Base-by-base conservation (phyloP, 306 rosid genomes). In the Lagenaria siceraria region DNA sequence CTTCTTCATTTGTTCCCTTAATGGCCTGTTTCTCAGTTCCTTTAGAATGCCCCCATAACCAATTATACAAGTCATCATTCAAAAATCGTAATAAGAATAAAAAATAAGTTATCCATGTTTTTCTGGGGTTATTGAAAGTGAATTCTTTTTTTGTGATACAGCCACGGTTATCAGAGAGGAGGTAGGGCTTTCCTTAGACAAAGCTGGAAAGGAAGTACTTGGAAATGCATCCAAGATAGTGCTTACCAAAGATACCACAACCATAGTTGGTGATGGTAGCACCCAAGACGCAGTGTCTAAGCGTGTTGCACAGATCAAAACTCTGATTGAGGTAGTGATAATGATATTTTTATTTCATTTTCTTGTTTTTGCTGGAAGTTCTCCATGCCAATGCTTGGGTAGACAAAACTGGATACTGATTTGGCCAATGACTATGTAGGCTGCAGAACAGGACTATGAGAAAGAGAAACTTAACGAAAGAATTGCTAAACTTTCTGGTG, bases 231-330 rank as follows among this genome's bases (percentile, higher is more conserved):
- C 99, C 54, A 96, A 96, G 90, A 92, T 90, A 77, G 99, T 96
- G 77, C 99, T 96, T 48, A 96, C 99, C 17, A 96, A 96, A 84
- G 99, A 96, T 82, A 74, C 84, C 72, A 89, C 98, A 58, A 96
- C 96, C 38, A 87, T 96, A 79, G 97, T 96, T 75, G 99, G 99
- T 74, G 99, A 96, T 24, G 99, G 99, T 80, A 92, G 94, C 84
- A 92, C 98, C 52, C 98, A 96, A 75, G 99, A 96, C 38, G 98
- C 83, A 60, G 99, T 96, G 65, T 89, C 74, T 85, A 92, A 96
- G 87, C 86, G 98, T 83, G 99, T 96, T 74, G 84, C 98, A 48
- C 99, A 96, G 75, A 96, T 96, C 43, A 92, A 52, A 79, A 96
- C 85, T 78, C 91, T 84, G 69, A 96, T 96, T 58, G 99, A 96